These are phyloP conservation scores for Aureobasidium sp. DNA, from an alignment of 2,329 filamentous ascomycete species.

Conservation along the genomic window DNA sequence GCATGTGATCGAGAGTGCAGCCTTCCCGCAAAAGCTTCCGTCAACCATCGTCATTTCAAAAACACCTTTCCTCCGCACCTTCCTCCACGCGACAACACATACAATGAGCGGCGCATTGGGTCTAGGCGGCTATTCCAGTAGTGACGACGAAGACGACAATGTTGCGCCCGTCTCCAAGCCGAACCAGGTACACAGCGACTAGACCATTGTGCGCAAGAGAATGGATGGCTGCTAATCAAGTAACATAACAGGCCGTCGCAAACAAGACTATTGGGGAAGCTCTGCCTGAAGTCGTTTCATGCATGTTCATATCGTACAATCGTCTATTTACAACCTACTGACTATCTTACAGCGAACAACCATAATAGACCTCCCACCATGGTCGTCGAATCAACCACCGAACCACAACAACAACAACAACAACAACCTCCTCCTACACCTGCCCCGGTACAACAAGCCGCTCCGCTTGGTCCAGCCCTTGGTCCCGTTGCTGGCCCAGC, in stretches of 20 bases:
- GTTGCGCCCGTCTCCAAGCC: slow-evolving; percentile 18
- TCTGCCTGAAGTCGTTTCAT: slow-evolving; percentile 6
- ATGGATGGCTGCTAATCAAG: slow-evolving; percentile 43
- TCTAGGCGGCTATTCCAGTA: slow-evolving; percentile 39
- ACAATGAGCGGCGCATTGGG: slow-evolving; percentile 32
- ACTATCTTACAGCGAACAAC: background rate
- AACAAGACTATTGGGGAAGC: slow-evolving; percentile 15
- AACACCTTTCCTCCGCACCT: background rate
- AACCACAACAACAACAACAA: background rate
- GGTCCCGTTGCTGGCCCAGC: slow-evolving; percentile 13
- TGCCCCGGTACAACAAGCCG: background rate
- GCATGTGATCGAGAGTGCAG: background rate
- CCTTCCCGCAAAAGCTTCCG: background rate
- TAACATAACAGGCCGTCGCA: slow-evolving; percentile 16
- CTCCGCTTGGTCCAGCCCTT: slow-evolving; percentile 1
- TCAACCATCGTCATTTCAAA: background rate
- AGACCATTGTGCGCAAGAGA: background rate
- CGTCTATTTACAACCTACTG: background rate
- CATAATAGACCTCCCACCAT: background rate
- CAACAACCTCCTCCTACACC: background rate
- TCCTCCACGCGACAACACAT: background rate
- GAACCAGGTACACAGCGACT: slow-evolving; percentile 16
- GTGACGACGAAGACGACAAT: slow-evolving; percentile 37
- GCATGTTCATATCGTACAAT: background rate
- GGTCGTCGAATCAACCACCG: background rate